Evolutionary conservation across 768 basidiomycete species (phyloP).

Genomic region (Tephrocybe sp.): DNA sequence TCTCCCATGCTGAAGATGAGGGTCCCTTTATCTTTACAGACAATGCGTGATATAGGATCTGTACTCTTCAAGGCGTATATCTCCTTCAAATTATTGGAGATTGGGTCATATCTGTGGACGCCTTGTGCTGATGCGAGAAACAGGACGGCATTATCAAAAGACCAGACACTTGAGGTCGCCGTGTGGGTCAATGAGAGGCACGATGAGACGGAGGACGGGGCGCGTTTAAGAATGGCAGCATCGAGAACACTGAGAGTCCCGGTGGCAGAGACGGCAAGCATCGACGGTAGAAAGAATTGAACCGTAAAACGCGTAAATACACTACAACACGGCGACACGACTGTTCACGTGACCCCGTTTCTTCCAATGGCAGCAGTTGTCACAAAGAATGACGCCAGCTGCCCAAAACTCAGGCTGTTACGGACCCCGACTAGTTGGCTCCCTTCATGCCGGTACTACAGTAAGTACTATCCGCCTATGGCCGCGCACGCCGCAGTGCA

Average conservation of each 20-base stretch:
- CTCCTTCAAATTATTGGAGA: constrained; percentile 42
- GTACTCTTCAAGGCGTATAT: constrained; percentile 35
- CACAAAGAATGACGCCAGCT: background rate
- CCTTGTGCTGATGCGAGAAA: constrained; percentile 49
- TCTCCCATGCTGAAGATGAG: constrained; percentile 49
- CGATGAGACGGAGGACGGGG: constrained; percentile 39
- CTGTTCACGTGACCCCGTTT: constrained; percentile 14
- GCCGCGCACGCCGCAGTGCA: too few species aligned
- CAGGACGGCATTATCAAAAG: constrained; percentile 52
- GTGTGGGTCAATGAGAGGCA: constrained; percentile 33
- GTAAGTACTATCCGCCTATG: too few species aligned
- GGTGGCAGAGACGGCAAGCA: constrained; percentile 57
- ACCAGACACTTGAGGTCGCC: constrained; percentile 51
- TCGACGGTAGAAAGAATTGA: constrained; percentile 21
- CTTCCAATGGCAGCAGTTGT: background rate
- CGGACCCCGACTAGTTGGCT: too few species aligned
- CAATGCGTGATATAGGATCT: constrained; percentile 31
- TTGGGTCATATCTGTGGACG: constrained; percentile 55
- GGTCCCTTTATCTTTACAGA: constrained; percentile 34
- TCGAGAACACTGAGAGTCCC: constrained; percentile 51
- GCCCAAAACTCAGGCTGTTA: too few species aligned
- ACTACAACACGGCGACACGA: constrained; percentile 13
- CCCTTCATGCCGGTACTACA: too few species aligned
- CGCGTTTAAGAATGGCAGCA: constrained; percentile 43
- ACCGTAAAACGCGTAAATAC: constrained; percentile 18